phyloP scores from a whole-genome alignment of 2,329 filamentous ascomycete genomes.

The Thelonectria olida region DNA sequence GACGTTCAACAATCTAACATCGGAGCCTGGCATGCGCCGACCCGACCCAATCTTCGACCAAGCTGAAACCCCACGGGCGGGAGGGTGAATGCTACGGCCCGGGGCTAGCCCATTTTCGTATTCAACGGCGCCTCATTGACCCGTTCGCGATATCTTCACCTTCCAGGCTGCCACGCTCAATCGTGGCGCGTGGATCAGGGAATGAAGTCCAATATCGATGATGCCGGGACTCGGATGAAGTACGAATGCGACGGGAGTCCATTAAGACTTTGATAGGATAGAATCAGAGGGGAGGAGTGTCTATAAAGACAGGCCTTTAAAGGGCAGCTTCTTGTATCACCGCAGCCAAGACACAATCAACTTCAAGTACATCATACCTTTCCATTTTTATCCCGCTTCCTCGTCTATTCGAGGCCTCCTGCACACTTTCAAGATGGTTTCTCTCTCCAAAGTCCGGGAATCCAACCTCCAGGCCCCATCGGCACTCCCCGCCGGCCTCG shows the following conservation, averaged over 20 bases:
- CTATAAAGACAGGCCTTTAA: neutral
- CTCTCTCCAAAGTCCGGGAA: constrained; percentile 22
- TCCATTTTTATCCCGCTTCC: no score
- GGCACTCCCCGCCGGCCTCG: constrained; percentile 36
- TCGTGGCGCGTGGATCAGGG: neutral
- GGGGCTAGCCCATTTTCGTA: constrained; percentile 36
- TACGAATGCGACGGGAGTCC: neutral
- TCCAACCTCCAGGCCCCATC: constrained; percentile 23
- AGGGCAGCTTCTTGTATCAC: neutral
- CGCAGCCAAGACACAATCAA: neutral
- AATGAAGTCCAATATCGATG: neutral
- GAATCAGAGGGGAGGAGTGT: neutral
- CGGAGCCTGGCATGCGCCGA: constrained; percentile 29
- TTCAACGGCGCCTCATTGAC: constrained; percentile 21
- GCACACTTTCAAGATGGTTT: constrained; percentile 22
- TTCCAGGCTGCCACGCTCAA: no score
- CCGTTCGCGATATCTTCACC: neutral
- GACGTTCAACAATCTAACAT: neutral
- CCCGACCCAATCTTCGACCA: no score
- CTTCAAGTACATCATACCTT: no score
- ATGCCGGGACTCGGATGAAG: neutral
- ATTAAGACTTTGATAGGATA: no score
- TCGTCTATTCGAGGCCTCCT: no score
- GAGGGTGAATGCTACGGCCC: neutral
- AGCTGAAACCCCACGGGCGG: neutral